Evolutionary conservation across 2,329 filamentous ascomycete genomes (phyloP).

Genomic region (Colletotrichum aenigma): DNA sequence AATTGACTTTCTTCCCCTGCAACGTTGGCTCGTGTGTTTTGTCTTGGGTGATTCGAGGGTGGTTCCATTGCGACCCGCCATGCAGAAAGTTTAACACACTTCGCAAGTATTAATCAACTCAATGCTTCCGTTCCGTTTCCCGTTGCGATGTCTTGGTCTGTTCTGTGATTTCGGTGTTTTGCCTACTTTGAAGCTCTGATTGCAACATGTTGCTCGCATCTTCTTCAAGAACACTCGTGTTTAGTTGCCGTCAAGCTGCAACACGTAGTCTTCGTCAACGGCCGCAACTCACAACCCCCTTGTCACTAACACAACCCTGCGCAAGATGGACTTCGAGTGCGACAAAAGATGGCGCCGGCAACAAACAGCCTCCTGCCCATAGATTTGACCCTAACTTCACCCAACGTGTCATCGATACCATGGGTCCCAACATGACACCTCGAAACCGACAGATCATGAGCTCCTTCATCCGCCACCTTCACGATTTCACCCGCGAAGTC

Average conservation of each 20-base stretch:
- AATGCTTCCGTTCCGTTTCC: neutral
- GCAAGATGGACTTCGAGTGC: neutral
- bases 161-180: fast-evolving
- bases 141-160: neutral
- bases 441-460: neutral
- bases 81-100: neutral
- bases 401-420: neutral
- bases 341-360: neutral
- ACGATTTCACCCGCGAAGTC: neutral
- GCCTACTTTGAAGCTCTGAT: neutral
- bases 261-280: neutral
- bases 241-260: neutral
- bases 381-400: neutral
- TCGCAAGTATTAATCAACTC: neutral
- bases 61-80: neutral
- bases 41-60: neutral
- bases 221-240: neutral
- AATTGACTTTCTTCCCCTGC: neutral
- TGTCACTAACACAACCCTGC: neutral
- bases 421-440: neutral
- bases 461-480: neutral
- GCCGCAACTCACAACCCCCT: neutral
- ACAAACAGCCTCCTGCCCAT: neutral
- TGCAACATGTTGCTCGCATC: neutral
- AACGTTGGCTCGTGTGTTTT: neutral